Base-by-base conservation (phyloP, 345 rosid species). In the Ceriops zippeliana region DNA sequence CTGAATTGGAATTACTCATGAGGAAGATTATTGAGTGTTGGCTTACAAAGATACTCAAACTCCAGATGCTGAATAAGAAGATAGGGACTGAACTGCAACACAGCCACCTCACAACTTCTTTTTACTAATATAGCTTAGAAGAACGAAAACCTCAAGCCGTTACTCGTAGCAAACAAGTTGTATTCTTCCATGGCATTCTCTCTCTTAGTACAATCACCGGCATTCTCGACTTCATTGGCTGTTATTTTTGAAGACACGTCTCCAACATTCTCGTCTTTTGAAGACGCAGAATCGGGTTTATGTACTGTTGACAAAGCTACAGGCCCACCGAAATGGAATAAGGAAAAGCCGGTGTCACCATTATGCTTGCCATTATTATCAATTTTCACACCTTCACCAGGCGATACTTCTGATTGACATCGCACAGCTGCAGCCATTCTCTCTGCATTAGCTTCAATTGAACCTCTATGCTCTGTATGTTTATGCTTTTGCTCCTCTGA, bases 261-360 rank as follows among this genome's bases (percentile, higher is more conserved):
- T 38, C 85, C 85, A 19, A 30, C 73, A 24, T 72, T 72, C 63
- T 65, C 86, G 53, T 80, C 83, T 74, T 84, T 80, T 16, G 85
- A 79, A 31, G 72, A 73, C 53, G 65, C 69, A 58, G 76, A 62
- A 69, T 77, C 70, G 9, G 81, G 70, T 73, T 80, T 87, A 32
- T 81, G 70, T 52, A 85, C 85, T 58, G 77, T 75, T 20, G 90
- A 76, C 70, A 84, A 80, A 54, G 89, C 95, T 52, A 87, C 81
- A 10, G 99, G 98, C 20, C 93, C 96, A 47, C 92, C 96, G 66
- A 79, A 91, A 79, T 95, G 99, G 77, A 91, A 95, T 74, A 91
- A 75, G 67, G 99, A 95, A 81, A 95, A 95, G 76, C 81, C 73
- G 17, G 79, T 30, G 51, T 78, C 73, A 65, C 80, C 79, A 4